These are phyloP conservation scores for Nicotiana benthamiana DNA, from an alignment of 257 asterid genomes.

Conservation along the genomic window DNA sequence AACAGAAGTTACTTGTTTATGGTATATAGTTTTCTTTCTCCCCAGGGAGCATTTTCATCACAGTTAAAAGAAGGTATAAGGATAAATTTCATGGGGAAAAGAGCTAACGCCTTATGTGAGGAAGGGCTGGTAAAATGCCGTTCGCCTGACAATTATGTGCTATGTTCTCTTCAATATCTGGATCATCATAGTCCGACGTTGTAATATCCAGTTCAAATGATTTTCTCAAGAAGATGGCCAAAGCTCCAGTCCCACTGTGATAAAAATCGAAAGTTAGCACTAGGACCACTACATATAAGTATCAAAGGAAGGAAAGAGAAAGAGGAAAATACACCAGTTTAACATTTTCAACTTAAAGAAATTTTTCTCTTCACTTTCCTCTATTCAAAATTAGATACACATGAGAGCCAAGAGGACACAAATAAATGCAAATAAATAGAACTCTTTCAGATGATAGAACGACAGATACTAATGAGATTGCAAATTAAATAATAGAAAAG, in stretches of 20 bases:
- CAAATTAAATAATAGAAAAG: background rate
- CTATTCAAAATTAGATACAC: background rate
- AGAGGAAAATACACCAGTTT: background rate
- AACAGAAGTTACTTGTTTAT: background rate
- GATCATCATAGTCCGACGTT: conserved; percentile 97
- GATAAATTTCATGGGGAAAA: background rate
- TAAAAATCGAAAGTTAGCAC: conserved; percentile 14
- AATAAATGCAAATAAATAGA: background rate
- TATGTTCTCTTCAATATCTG: conserved; percentile 74
- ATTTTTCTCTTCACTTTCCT: background rate
- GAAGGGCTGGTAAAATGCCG: conserved; percentile 64
- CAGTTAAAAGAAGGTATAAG: background rate
- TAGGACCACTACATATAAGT: background rate
- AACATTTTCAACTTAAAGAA: background rate
- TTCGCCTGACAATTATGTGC: conserved; percentile 62
- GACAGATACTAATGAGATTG: background rate
- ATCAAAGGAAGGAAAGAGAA: background rate
- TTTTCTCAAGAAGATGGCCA: conserved; percentile 74
- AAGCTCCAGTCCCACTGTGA: conserved; percentile 94
- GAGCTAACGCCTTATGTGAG: conserved; percentile 70
- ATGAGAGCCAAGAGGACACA: background rate
- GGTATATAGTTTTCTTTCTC: background rate
- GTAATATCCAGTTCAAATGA: conserved; percentile 60
- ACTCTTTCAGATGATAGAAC: background rate
- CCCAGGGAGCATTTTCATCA: background rate